A percentile compares a stretch with the other conserved stretches of the same genome.
phyloP scores from a whole-genome alignment of 2,329 filamentous ascomycete species.

The Huntiella moniliformis region DNA sequence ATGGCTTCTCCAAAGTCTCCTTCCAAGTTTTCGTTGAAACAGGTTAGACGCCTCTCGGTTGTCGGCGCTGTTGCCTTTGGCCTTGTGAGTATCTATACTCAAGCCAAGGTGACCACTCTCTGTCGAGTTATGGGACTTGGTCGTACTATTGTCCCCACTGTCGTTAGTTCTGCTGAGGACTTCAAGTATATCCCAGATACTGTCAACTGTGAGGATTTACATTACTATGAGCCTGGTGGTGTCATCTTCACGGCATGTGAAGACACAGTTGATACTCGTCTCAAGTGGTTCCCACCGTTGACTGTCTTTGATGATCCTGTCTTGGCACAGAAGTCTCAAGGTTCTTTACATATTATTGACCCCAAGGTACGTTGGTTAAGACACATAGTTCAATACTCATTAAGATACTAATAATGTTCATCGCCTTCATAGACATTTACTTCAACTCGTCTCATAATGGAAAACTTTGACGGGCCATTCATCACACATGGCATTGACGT shows the following conservation, averaged over 20 bases:
- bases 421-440: conserved; percentile 23
- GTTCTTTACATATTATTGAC: conserved; percentile 34
- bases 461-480: conserved; percentile 33
- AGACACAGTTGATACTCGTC: conserved; percentile 22
- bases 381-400: background rate
- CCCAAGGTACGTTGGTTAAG: conserved; percentile 24
- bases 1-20: too few relatives aligned
- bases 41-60: too few relatives aligned
- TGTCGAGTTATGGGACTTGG: conserved; percentile 16
- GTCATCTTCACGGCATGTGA: conserved; percentile 39
- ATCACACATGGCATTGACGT: conserved; percentile 43
- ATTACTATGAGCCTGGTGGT: conserved; percentile 30
- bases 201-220: conserved; percentile 39
- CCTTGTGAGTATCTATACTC: too few relatives aligned
- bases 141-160: conserved; percentile 14
- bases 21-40: too few relatives aligned
- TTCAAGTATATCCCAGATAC: conserved; percentile 31
- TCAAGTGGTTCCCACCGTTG: conserved; percentile 33
- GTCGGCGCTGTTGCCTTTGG: too few relatives aligned
- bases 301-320: conserved; percentile 23
- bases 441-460: conserved; percentile 26
- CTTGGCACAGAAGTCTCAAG: conserved; percentile 19
- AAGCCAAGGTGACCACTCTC: background rate
- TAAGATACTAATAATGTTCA: background rate
- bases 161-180: conserved; percentile 15